Evolutionary conservation across 345 rosid species (phyloP).

Genomic region (Mercurialis annua): DNA sequence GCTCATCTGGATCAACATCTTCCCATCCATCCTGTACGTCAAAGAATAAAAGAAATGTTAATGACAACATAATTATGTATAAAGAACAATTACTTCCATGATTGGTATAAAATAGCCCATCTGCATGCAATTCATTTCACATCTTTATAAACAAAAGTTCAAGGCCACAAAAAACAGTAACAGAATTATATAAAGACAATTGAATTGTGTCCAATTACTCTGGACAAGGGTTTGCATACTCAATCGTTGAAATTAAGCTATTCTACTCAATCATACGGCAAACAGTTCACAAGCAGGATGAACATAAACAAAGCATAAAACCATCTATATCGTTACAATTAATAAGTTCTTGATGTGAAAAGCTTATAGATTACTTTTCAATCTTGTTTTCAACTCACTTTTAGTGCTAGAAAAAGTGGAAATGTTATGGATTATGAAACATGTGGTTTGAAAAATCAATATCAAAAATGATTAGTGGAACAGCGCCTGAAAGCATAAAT

Average conservation of each 20-base stretch:
- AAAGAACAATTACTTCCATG: not conserved
- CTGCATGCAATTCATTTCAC: slow-evolving; percentile 1
- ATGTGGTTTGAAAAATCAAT: no score
- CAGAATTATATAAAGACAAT: not conserved
- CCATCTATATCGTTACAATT: not conserved
- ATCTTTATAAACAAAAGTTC: not conserved
- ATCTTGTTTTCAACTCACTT: not conserved
- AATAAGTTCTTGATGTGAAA: not conserved
- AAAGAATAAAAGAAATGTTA: slow-evolving; percentile 10
- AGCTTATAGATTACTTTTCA: not conserved
- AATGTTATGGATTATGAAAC: no score
- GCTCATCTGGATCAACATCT: slow-evolving; percentile 90
- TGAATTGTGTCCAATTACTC: no score
- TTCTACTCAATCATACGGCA: not conserved
- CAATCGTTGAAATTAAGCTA: not conserved
- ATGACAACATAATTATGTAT: not conserved
- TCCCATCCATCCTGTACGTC: slow-evolving; percentile 78
- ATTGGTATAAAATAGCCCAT: not conserved
- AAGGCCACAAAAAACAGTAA: not conserved
- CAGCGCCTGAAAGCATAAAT: no score
- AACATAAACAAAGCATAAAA: not conserved
- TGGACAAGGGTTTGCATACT: no score
- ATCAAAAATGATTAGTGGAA: no score
- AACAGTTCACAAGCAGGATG: not conserved
- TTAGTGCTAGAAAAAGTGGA: not conserved